These are phyloP conservation scores for Pestalotiopsis sp. DNA, from an alignment of 2,329 filamentous ascomycete genomes.

Conservation along the genomic window DNA sequence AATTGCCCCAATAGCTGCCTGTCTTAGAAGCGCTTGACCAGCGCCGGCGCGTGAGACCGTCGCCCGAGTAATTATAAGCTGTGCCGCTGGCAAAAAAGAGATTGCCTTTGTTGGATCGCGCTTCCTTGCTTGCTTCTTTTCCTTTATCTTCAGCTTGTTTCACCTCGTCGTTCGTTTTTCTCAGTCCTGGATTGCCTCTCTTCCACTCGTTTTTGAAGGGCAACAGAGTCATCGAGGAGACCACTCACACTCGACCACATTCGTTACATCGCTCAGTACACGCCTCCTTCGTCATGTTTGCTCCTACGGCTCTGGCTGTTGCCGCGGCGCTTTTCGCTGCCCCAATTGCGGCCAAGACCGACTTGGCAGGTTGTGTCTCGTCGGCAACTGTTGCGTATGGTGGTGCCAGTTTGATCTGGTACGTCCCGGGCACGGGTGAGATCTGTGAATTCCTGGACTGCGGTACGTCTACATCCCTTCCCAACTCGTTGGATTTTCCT, in stretches of 20 bases:
- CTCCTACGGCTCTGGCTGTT: neutral
- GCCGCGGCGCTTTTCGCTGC: conserved; percentile 32
- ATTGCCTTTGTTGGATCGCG: too few species aligned
- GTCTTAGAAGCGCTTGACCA: too few species aligned
- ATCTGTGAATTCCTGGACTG: conserved; percentile 68
- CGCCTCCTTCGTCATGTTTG: neutral
- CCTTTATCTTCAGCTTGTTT: too few species aligned
- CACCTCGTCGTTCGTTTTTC: neutral
- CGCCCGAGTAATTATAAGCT: too few species aligned
- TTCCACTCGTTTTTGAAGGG: too few species aligned
- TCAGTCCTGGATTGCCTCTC: neutral
- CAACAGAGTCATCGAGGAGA: neutral
- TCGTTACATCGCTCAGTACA: neutral
- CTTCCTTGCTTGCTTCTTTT: neutral
- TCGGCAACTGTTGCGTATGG: conserved; percentile 34
- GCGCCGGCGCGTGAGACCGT: too few species aligned
- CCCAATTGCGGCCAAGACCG: conserved; percentile 44
- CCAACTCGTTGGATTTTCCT: neutral
- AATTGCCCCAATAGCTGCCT: neutral
- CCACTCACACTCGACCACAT: neutral
- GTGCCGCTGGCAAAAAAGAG: too few species aligned
- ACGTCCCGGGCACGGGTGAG: conserved; percentile 65
- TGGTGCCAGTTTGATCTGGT: conserved; percentile 55
- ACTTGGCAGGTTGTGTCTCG: conserved; percentile 48
- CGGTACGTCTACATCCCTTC: conserved; percentile 35